Evolutionary conservation across 352 stramenopile genomes (phyloP).

Genomic region (Poterioochromonas sp.): DNA sequence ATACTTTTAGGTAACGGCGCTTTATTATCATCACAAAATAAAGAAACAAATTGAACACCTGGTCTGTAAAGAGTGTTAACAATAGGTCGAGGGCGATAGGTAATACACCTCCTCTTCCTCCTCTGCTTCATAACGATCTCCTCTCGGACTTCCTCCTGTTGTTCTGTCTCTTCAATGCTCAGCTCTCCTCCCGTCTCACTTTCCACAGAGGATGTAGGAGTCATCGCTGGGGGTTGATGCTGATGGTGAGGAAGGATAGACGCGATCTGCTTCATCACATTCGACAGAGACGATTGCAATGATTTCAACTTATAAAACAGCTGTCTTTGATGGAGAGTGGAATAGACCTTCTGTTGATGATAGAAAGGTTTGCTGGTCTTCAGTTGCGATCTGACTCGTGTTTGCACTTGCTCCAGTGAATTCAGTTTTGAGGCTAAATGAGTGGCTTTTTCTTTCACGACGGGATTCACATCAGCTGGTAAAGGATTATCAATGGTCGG

Average conservation of each 20-base stretch:
- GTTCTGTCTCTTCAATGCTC: background rate
- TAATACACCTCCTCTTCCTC: background rate
- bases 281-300: background rate
- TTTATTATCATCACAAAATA: conserved; percentile 15
- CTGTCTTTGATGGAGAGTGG: background rate
- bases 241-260: too few relatives aligned
- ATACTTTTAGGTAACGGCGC: background rate
- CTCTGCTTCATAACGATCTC: background rate
- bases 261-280: background rate
- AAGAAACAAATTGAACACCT: background rate
- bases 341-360: background rate
- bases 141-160: background rate
- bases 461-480: background rate
- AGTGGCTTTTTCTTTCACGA: background rate
- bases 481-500: background rate
- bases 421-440: too few relatives aligned
- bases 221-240: background rate
- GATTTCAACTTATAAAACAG: too few relatives aligned
- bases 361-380: background rate
- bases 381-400: too few relatives aligned
- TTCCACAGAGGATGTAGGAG: background rate
- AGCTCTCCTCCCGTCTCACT: background rate
- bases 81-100: background rate
- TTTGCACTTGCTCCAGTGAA: too few relatives aligned
- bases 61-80: background rate